Percentiles rank a stretch among this genome's conserved stretches.
These are phyloP conservation scores for Trypanosoma boissoni DNA, from an alignment of 208 protist genomes.

Conservation along the genomic window DNA sequence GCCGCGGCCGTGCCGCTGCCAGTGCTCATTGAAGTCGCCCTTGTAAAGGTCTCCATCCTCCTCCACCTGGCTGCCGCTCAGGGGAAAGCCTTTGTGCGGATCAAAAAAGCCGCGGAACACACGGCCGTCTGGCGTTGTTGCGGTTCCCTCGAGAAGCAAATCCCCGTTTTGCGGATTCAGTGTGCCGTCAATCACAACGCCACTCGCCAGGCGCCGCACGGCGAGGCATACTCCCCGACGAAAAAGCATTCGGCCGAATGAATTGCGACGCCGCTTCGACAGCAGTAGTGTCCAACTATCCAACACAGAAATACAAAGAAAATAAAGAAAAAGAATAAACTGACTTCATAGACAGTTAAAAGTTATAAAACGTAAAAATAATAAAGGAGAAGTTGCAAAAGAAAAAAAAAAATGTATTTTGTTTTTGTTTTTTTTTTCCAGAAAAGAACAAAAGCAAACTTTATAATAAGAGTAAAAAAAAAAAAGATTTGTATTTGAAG, in stretches of 20 bases:
- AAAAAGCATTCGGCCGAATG: slow-evolving; percentile 16
- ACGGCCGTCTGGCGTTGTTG: slow-evolving; percentile 72
- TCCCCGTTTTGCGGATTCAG: slow-evolving; percentile 48
- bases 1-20: slow-evolving; percentile 84
- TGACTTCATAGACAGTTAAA: too few relatives aligned
- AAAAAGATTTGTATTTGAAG: too few relatives aligned
- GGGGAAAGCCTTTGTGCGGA: slow-evolving; percentile 46
- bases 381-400: too few relatives aligned
- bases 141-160: slow-evolving; percentile 58
- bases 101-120: slow-evolving; percentile 78
- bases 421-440: too few relatives aligned
- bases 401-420: too few relatives aligned
- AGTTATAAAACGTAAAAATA: too few relatives aligned
- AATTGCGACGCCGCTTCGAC: too few relatives aligned
- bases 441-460: too few relatives aligned
- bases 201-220: slow-evolving; percentile 56
- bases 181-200: slow-evolving; percentile 64
- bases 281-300: too few relatives aligned
- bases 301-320: too few relatives aligned
- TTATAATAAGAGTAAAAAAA: too few relatives aligned
- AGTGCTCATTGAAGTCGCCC: slow-evolving; percentile 79
- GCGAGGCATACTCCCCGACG: slow-evolving; percentile 22
- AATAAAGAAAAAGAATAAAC: too few relatives aligned
- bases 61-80: slow-evolving; percentile 72
- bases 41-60: slow-evolving; percentile 89